Evolutionary conservation across 2,329 filamentous ascomycete genomes (phyloP), one percentile per base, ranked within the genome.

Genomic region (Fusarium buxicola): DNA sequence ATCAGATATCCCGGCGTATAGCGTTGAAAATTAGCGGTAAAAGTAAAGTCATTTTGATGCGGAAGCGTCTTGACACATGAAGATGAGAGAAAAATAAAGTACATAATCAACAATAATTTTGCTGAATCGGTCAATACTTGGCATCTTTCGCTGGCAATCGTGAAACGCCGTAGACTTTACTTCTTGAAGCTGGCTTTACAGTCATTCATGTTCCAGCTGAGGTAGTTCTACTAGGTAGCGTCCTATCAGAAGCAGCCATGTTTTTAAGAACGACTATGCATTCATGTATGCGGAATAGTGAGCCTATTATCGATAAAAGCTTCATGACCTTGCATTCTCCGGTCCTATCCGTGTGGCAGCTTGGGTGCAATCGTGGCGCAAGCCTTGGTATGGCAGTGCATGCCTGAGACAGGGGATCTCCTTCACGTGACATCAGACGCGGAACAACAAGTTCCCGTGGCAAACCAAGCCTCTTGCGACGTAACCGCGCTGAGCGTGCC

Each of bases 1-100:
- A 56, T 67, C 58, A 59, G 55, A 70, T 71, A 70, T 70, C 68
- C 63, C 41, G 54, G 69, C 65, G 69, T 44, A 61, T 15, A 69
- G 58, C 48, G 61, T 63, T 69, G 56, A 58, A 60, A 64, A 60
- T 70, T 69, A 68, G 67, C 67, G 69, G 35, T 60, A 66, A 69
- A 71, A 71, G 67, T 54, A 64, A 71, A 66, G 69, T 68, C 62
- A 60, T 63, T 68, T 64, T 69, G 68, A 61, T 68, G 63, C 52
- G 55, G 54, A 65, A 65, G 66, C 60, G 58, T 61, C 60, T 58
- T 69, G 46, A 55, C 56, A 61, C 56, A 69, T 55, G 43, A 52
- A 58, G 25, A 70, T 65, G 63, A 58, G 53, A 46, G 66, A 56
- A 57, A 48, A 63, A 62, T 67, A 63, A 65, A 63, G 47, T 43